Evolutionary conservation across 805 yeast species (phyloP), one percentile per base, ranked within the genome.

Genomic region (Cephaloascus albidus): DNA sequence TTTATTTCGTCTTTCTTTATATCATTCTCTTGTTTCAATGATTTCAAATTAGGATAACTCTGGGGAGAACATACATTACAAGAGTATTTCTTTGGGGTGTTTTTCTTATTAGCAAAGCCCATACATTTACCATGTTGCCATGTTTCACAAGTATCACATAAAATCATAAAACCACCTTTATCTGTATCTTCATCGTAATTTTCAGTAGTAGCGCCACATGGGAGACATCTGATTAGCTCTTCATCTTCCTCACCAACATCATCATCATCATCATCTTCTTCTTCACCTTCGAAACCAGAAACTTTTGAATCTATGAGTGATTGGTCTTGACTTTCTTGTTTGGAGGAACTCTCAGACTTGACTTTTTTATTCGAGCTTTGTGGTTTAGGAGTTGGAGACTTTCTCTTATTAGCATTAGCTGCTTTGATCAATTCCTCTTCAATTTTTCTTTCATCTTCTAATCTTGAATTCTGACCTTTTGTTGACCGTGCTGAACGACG

Each of bases 101-200:
- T 23, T 23, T 50, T 52, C 26, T 53, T 58, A 10, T 60, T 55
- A 6, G 61, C 53, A 35, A 68, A 76, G 19, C 80, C 70, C 73
- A 80, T 66, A 55, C 89, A 82, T 40, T 52, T 59, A 26, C 74
- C 71, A 51, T 82, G 89, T 52, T 82, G 88, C 88, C 88, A 82
- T 2, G 86, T 73, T 35, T 67, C 56, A 52, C 89, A 82, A 5
- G 57, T 47, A 20, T 78, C 85, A 57, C 89, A 82, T 49, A 76
- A 77, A 20, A 81, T 70, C 83, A 80, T 78, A 10, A 63, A 64
- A 12, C 83, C 78, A 10, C 64, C 56, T 1, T 56, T 54, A 43
- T 78, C 85, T 3, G 66, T 68, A 0, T 68, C 78, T 43, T 71
- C 82, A 48, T 78, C 65, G 51, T 76, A 79, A 44, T 76, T 79